Evolutionary conservation across 371 early-diverging fungal genomes (phyloP), one percentile per base, ranked within the genome.

Genomic region (Amoeboaphelidium protococcarum): DNA sequence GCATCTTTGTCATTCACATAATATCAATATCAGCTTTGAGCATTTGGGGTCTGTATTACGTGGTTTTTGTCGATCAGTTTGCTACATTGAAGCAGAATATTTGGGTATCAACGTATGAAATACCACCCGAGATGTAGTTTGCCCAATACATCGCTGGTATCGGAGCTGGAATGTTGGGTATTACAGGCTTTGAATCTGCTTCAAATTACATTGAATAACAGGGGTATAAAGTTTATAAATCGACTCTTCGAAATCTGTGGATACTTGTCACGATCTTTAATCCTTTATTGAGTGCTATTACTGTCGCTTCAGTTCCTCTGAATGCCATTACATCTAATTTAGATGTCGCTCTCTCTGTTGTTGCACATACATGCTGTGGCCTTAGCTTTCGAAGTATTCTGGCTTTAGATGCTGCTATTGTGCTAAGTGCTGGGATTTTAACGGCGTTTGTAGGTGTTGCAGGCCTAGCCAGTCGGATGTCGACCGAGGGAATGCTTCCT

Each of bases 211-310:
- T 73, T 26, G 69, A 73, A 52, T 67, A 73, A 40, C 55, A 65
- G 41, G 63, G 60, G 26, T 69, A 65, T 6, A 59, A 59, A 24
- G 67, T 66, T 0, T 73, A 65, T 54, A 66, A 67, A 2, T 67
- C 68, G 42, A 59, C 54, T 51, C 64, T 73, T 68, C 57, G 68
- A 41, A 71, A 67, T 47, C 64, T 73, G 67, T 64, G 61, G 57
- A 53, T 59, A 12, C 56, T 68, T 26, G 53, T 68, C 25, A 42
- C 63, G 22, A 37, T 57, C 2, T 41, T 64, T 1, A 73, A 68
- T 49, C 61, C 69, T 0, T 62, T 68, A 3, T 53, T 68, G 41
- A 59, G 67, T 0, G 42, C 71, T 0, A 41, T 69, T 16, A 41
- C 48, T 2, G 50, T 58, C 4, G 45, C 26, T 37, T 19, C 71